phyloP scores from a whole-genome alignment of 139 green algal species.

The Monoraphidium neglectum region DNA sequence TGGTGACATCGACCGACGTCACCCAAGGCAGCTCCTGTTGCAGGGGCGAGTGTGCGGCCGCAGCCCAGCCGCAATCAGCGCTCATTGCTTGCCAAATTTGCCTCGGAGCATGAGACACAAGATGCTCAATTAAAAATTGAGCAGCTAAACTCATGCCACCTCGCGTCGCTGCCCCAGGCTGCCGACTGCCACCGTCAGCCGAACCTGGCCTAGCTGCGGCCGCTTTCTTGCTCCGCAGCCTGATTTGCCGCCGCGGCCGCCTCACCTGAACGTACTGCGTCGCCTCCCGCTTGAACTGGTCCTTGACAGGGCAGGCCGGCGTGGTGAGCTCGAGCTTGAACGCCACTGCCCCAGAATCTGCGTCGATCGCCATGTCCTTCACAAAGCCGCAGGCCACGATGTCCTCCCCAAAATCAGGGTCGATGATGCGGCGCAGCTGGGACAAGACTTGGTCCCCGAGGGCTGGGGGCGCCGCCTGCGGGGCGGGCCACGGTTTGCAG shows the following conservation, averaged over 20 bases:
- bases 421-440: slow-evolving; percentile 86
- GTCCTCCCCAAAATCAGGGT: slow-evolving; percentile 97
- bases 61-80: no score
- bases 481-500: no score
- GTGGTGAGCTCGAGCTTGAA: slow-evolving; percentile 97
- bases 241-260: not conserved
- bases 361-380: slow-evolving; percentile 78
- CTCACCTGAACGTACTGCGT: slow-evolving; percentile 56
- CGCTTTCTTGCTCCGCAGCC: no score
- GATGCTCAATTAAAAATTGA: no score
- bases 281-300: slow-evolving; percentile 84
- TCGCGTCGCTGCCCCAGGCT: no score
- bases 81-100: no score
- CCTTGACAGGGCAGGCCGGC: slow-evolving; percentile 97
- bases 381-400: slow-evolving; percentile 98
- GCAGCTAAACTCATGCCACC: no score
- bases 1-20: slow-evolving; percentile 69
- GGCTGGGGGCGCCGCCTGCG: not conserved
- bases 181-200: no score
- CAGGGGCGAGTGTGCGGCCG: not conserved
- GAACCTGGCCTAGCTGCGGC: no score
- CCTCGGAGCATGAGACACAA: no score
- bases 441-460: slow-evolving; percentile 70
- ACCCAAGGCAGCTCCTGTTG: slow-evolving; percentile 61
- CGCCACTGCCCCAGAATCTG: slow-evolving; percentile 47